These are phyloP conservation scores for Austroboletus niveus DNA, from an alignment of 1,284 basidiomycete genomes.

Conservation along the genomic window DNA sequence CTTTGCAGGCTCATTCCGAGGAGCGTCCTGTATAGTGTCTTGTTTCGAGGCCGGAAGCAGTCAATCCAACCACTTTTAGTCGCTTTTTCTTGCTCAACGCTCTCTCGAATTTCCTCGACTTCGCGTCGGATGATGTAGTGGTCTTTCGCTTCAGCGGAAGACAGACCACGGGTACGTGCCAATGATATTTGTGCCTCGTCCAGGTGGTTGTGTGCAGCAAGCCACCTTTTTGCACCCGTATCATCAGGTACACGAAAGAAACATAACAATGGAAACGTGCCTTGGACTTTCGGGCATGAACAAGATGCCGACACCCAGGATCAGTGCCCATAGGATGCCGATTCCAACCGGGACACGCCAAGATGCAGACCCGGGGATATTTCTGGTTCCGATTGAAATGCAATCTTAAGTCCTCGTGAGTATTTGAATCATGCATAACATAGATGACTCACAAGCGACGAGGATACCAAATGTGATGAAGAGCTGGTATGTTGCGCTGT, in stretches of 20 bases:
- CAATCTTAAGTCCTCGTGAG: conserved; percentile 39
- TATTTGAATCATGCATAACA: too few relatives aligned
- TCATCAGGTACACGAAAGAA: not conserved
- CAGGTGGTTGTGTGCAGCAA: conserved; percentile 46
- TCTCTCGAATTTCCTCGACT: conserved; percentile 50
- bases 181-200: conserved; percentile 55
- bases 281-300: conserved; percentile 79
- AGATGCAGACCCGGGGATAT: conserved; percentile 46
- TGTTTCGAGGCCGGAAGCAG: conserved; percentile 54
- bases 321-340: conserved; percentile 66
- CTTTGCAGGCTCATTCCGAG: conserved; percentile 71
- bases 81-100: conserved; percentile 47
- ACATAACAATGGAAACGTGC: conserved; percentile 18
- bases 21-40: conserved; percentile 60
- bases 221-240: conserved; percentile 45
- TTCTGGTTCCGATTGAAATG: conserved; percentile 57
- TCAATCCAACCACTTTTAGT: conserved; percentile 56
- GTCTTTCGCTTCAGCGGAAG: conserved; percentile 37
- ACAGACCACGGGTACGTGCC: conserved; percentile 56
- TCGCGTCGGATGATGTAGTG: conserved; percentile 48
- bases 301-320: conserved; percentile 66
- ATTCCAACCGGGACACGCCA: conserved; percentile 73
- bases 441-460: conserved; percentile 54
- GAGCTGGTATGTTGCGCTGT: conserved; percentile 60
- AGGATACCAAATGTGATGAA: conserved; percentile 79